phyloP scores from a whole-genome alignment of 2,329 filamentous ascomycete species.

The Arthrobotrys sinensis region DNA sequence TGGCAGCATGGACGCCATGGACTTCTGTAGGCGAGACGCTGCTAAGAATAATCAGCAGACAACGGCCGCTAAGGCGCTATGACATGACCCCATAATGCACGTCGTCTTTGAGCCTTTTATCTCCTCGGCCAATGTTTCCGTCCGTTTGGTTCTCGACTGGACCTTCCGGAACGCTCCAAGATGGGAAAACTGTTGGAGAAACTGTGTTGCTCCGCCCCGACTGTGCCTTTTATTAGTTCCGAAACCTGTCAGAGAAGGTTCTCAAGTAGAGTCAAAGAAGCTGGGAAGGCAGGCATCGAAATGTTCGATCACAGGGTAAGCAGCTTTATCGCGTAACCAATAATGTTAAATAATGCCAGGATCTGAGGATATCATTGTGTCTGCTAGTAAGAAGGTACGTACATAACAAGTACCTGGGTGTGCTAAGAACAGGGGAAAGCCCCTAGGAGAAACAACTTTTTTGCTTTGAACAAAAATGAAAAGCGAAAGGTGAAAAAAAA shows the following conservation, averaged over 20 bases:
- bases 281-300: slow-evolving; percentile 15
- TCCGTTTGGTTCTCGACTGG: slow-evolving; percentile 51
- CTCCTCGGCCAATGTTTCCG: slow-evolving; percentile 52
- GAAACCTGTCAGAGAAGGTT: slow-evolving; percentile 43
- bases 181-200: slow-evolving; percentile 59
- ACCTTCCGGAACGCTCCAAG: slow-evolving; percentile 50
- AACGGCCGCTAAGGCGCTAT: slow-evolving; percentile 57
- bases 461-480: slow-evolving; percentile 26
- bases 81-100: slow-evolving; percentile 38
- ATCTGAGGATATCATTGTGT: slow-evolving; percentile 45
- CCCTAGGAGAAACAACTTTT: slow-evolving; percentile 28
- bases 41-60: slow-evolving; percentile 48
- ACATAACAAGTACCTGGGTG: slow-evolving; percentile 26
- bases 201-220: slow-evolving; percentile 60
- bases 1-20: slow-evolving; percentile 28
- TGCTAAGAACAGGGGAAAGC: slow-evolving; percentile 29
- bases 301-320: slow-evolving; percentile 33
- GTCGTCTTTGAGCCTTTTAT: slow-evolving; percentile 26
- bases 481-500: neutral
- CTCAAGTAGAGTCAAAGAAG: slow-evolving; percentile 34
- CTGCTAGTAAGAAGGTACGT: slow-evolving; percentile 19
- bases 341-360: slow-evolving; percentile 47
- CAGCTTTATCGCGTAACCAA: slow-evolving; percentile 40
- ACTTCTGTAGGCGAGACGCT: slow-evolving; percentile 36
- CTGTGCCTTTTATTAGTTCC: slow-evolving; percentile 48